Evolutionary conservation across 768 basidiomycete species (phyloP), one percentile per base, ranked within the genome.

Genomic region (Boletus rubroflammeus): DNA sequence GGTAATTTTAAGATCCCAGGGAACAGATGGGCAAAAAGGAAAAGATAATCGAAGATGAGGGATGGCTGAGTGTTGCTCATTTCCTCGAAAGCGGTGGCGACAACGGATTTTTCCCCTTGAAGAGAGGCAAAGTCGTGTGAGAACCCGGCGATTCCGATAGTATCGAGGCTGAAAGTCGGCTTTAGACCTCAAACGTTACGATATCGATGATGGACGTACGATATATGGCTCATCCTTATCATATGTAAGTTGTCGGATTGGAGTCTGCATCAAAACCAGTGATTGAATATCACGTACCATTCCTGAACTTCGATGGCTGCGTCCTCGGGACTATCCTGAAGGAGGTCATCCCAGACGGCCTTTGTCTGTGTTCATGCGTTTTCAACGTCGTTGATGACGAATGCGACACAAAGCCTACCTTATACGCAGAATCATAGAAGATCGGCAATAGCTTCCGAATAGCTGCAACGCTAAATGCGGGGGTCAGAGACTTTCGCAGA

Each of bases 61-160:
- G 65, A 56, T 6, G 48, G 58, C 23, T 67, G 59, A 9, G 62
- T 53, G 23, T 72, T 66, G 38, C 62, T 62, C 26, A 63, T 62
- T 4, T 53, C 53, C 4, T 64, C 57, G 5, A 75, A 68, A 1
- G 64, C 52, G 6, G 63, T 54, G 11, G 53, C 35, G 6, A 53
- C 41, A 3, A 41, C 29, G 0, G 48, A 48, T 38, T 26, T 41
- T 49, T 74, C 63, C 8, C 77, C 77, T 8, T 67, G 62, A 14
- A 78, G 71, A 3, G 75, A 64, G n/a, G 66, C 72, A 53, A 80
- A 80, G 61, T 78, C 72, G 55, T 78, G 73, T 1, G 75, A 74
- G 58, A 80, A 77, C 1, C 77, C 74, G 3, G 75, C 72, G 26
- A 76, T 71, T 14, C 76, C 76, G 49, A 77, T 72, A 28, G 65